phyloP scores from a whole-genome alignment of 306 rosid genomes.

The Ochetophila trinervis region DNA sequence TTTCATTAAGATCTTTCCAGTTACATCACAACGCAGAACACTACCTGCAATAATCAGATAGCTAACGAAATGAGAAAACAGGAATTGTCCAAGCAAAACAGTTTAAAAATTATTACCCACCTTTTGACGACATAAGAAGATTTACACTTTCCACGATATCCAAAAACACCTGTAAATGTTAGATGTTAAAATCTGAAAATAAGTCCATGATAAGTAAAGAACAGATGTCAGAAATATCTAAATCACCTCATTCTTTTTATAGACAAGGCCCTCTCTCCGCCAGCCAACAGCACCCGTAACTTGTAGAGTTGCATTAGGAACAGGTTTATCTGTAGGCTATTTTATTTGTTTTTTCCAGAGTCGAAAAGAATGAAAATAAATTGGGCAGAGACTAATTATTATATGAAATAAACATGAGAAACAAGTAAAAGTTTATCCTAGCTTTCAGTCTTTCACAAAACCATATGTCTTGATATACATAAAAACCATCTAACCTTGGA shows the following conservation, averaged over 20 bases:
- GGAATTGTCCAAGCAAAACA: slow-evolving; percentile 1
- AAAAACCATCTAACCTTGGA: slow-evolving; percentile 66
- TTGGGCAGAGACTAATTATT: slow-evolving; percentile 1
- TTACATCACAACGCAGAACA: slow-evolving; percentile 89
- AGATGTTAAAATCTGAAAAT: slow-evolving; percentile 16
- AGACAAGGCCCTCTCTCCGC: slow-evolving; percentile 90
- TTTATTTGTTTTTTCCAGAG: not conserved
- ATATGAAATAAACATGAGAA: slow-evolving; percentile 4
- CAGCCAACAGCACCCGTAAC: slow-evolving; percentile 97
- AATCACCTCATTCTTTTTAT: slow-evolving; percentile 83
- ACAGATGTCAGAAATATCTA: slow-evolving; percentile 1
- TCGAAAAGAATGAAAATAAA: not conserved
- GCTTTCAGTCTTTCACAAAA: not conserved
- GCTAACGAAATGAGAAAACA: slow-evolving; percentile 25
- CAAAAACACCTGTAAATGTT: slow-evolving; percentile 66
- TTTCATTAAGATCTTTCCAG: slow-evolving; percentile 92
- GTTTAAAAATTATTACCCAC: slow-evolving; percentile 39
- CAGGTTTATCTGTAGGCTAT: slow-evolving; percentile 73
- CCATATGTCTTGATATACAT: not conserved
- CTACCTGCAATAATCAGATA: slow-evolving; percentile 52
- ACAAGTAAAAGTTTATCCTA: not conserved
- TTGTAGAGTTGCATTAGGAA: slow-evolving; percentile 93
- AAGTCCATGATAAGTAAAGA: slow-evolving; percentile 8
- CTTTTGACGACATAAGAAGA: slow-evolving; percentile 94
- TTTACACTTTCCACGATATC: slow-evolving; percentile 93